phyloP scores from a whole-genome alignment of 129 eudicot species.

The Ambrosia artemisiifolia region DNA sequence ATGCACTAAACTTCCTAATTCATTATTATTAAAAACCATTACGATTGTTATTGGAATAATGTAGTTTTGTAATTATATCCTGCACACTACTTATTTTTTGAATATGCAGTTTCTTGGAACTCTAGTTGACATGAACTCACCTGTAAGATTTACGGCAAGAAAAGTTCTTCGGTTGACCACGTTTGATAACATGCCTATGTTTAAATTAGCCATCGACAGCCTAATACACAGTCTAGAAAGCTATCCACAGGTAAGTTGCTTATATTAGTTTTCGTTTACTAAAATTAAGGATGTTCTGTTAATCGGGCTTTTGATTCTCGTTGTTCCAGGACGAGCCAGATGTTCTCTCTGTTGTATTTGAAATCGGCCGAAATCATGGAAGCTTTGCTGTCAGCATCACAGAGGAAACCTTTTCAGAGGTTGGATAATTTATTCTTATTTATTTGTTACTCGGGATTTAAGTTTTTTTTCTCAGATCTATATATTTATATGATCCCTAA shows the following conservation, averaged over 20 bases:
- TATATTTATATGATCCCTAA: not conserved
- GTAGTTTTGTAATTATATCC: not conserved
- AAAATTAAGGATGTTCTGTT: not conserved
- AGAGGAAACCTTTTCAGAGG: constrained; percentile 48
- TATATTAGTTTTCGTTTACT: not conserved
- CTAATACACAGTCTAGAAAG: constrained; percentile 53
- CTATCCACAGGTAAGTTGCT: constrained; percentile 60
- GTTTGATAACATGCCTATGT: constrained; percentile 42
- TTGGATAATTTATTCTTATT: constrained; percentile 12
- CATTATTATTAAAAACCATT: not conserved
- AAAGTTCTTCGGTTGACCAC: constrained; percentile 52
- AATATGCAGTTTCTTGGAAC: constrained; percentile 64
- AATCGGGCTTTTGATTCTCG: constrained; percentile 7
- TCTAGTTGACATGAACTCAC: constrained; percentile 47
- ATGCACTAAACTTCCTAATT: not conserved
- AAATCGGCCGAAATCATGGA: constrained; percentile 57
- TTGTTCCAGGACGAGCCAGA: constrained; percentile 76
- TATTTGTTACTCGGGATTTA: not conserved
- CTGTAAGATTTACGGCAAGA: constrained; percentile 67
- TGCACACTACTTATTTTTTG: not conserved
- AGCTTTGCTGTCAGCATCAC: constrained; percentile 48
- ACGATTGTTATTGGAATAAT: not conserved
- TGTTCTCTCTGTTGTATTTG: constrained; percentile 45
- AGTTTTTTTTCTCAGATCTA: not conserved
- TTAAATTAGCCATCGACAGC: constrained; percentile 42